Evolutionary conservation across 306 rosid genomes (phyloP).

Genomic region (Geum urbanum): DNA sequence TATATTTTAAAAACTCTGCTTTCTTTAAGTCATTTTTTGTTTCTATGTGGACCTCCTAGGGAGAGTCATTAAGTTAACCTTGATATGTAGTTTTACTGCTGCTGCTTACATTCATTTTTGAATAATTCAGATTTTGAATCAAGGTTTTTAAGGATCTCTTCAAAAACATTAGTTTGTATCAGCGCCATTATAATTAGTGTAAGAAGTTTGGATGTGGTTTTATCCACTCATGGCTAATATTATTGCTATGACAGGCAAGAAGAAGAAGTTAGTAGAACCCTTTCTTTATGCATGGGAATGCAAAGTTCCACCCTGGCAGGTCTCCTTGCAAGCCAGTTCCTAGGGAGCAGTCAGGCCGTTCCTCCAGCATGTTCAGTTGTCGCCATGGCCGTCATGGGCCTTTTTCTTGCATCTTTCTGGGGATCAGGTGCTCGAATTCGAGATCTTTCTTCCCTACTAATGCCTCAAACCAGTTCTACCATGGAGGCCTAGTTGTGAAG

Average conservation of each 20-base stretch:
- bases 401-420: conserved; percentile 90
- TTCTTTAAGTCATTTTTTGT: neutral
- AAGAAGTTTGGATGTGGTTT: neutral
- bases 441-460: conserved; percentile 44
- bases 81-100: neutral
- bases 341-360: conserved; percentile 89
- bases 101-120: neutral
- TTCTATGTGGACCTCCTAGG: neutral
- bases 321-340: conserved; percentile 89
- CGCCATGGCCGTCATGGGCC: conserved; percentile 94
- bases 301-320: conserved; percentile 98
- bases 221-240: conserved; percentile 10
- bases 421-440: conserved; percentile 69
- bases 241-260: conserved; percentile 56
- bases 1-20: neutral
- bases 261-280: conserved; percentile 66
- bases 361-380: conserved; percentile 96
- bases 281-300: conserved; percentile 96
- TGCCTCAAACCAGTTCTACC: conserved; percentile 40
- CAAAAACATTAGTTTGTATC: neutral
- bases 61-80: neutral
- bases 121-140: neutral
- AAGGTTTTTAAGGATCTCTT: neutral
- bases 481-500: conserved; percentile 4
- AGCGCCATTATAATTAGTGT: neutral